Percentiles rank a stretch among this genome's conserved stretches.
Conservation (phyloP, 257 asterid genomes). For the Paraleonurus japonicus region DNA sequence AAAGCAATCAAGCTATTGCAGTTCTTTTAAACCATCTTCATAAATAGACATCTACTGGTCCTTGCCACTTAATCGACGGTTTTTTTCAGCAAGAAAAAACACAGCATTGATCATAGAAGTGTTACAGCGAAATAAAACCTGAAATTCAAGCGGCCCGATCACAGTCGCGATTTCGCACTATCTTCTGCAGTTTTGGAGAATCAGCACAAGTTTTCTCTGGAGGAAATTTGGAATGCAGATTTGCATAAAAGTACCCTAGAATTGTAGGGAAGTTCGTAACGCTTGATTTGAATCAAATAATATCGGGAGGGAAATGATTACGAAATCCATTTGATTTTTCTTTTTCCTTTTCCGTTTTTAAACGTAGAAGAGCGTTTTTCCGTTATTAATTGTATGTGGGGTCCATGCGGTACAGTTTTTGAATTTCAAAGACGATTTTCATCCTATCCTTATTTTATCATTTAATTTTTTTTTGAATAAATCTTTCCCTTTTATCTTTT, state of each 20-base stretch:
- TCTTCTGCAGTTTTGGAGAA: conserved; percentile 20
- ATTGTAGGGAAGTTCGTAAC: conserved; percentile 33
- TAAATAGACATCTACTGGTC: background rate
- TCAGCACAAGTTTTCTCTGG: background rate
- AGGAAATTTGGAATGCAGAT: background rate
- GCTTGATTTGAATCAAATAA: conserved; percentile 25
- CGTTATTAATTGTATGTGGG: conserved; percentile 23
- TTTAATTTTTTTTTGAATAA: background rate
- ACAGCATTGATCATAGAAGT: background rate
- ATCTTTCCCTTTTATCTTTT: background rate
- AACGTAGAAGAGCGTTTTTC: conserved; percentile 23
- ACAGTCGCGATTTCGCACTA: background rate
- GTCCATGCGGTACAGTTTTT: conserved; percentile 17
- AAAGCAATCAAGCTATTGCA: background rate
- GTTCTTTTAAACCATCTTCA: background rate
- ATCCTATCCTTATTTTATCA: background rate
- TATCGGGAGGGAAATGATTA: conserved; percentile 35
- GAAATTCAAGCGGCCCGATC: conserved; percentile 21
- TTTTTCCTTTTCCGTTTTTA: background rate
- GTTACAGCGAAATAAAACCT: conserved; percentile 17
- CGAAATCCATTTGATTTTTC: conserved; percentile 3
- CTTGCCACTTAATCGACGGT: background rate
- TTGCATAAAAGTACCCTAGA: conserved; percentile 21
- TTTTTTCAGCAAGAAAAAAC: background rate
- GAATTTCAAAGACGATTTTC: conserved; percentile 38